Evolutionary conservation across 768 basidiomycete species (phyloP), one percentile per base, ranked within the genome.

Genomic region (Tricholoma bakamatsutake): DNA sequence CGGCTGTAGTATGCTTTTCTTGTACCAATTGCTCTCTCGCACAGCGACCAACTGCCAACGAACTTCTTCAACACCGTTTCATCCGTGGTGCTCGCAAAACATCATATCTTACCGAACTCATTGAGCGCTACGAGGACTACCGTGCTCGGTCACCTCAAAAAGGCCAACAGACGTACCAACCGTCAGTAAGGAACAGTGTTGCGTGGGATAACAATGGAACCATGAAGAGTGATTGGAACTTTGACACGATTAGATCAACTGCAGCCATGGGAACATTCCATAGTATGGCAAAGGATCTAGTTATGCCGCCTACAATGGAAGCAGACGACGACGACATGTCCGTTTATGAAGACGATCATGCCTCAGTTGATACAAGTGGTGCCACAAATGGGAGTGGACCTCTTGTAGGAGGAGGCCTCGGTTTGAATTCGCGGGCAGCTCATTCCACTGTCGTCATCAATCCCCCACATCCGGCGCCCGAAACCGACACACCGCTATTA

Each of bases 221-320:
- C 1, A 79, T 96, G 71, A 82, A 83, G 65, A 94, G 90, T 65
- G 93, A 93, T 59, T 98, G 96, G 97, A 92, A 90, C 67, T 98
- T 98, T 67, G 94, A 94, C 63, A 95, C 92, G 2, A 75, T 93
- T 62, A 85, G 78, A 57, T 79, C 87, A 4, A 74, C 81, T 8
- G 78, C 84, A 28, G 83, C 85, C 3, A 88, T 91, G 83, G 89
- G 88, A 40, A 85, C 89, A 2, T 84, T 87, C 66, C 81, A 84
- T 50, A 85, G 80, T 55, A 85, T 87, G 75, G 78, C 84, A 7
- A 83, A 80, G 62, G 88, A 90, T 63, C 71, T 89, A 21, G 59
- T 64, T 4, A 76, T 81, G 70, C 80, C 80, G 9, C 71, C 75
- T 3, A 80, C 79, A 50, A 82, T 84, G 71, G 80, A 80, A 12